phyloP scores from a whole-genome alignment of 176 grass and related monocot genomes.

The sorghum (Sorghum bicolor) region Sorghum_bicolor_NCBIv3 NC_012871.2:69523001-69523500 shows the following conservation, averaged over 20 bases:
- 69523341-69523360: conserved; percentile 59
- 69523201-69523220: not conserved
- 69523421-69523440: conserved; percentile 87
- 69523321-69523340: conserved; percentile 14
- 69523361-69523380: conserved; percentile 72
- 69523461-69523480: conserved; percentile 70
- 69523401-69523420: conserved; percentile 85
- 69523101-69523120: too few species aligned
- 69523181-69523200: conserved; percentile 4
- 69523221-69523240: not conserved
- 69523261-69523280: not conserved
- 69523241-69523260: not conserved
- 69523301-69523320: conserved; percentile 20
- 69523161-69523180: conserved; percentile 13
- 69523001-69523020: conserved; percentile 15
- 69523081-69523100: too few species aligned
- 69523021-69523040: not conserved
- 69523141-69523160: not conserved
- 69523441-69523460: conserved; percentile 70
- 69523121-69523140: too few species aligned
- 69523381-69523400: conserved; percentile 91
- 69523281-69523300: not conserved
- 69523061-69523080: too few species aligned
- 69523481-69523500: conserved; percentile 69
- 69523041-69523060: conserved; percentile 12